phyloP scores from a whole-genome alignment of 495 filamentous ascomycete species.

The Neurospora sp. region DNA sequence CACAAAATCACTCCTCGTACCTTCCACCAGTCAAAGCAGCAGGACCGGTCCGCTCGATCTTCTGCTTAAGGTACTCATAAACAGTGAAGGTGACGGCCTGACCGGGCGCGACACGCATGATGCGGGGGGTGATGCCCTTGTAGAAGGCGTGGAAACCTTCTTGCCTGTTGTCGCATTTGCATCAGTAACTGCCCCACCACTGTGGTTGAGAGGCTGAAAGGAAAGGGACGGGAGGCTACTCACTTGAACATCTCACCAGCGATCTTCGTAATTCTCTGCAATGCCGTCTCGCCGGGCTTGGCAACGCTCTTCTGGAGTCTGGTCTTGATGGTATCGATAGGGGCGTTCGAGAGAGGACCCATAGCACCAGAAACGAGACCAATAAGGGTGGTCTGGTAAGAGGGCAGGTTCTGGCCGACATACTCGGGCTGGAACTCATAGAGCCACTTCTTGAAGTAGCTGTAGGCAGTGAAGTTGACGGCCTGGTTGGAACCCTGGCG shows the following conservation, averaged over 20 bases:
- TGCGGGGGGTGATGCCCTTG: constrained; percentile 94
- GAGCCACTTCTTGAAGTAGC: constrained; percentile 74
- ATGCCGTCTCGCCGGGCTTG: constrained; percentile 66
- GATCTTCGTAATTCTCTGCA: constrained; percentile 67
- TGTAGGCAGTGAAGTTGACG: constrained; percentile 98
- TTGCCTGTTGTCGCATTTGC: constrained; percentile 35
- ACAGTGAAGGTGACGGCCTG: constrained; percentile 98
- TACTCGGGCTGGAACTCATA: constrained; percentile 58
- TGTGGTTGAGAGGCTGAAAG: neutral
- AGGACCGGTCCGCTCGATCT: constrained; percentile 63
- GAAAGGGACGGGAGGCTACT: constrained; percentile 8
- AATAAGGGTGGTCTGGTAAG: constrained; percentile 83
- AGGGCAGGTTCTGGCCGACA: constrained; percentile 51
- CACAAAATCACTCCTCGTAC: constrained; percentile 55
- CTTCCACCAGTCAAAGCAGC: constrained; percentile 53
- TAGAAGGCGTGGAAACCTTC: constrained; percentile 93
- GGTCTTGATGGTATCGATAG: constrained; percentile 99
- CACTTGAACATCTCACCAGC: constrained; percentile 86
- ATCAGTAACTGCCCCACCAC: neutral
- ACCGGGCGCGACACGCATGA: constrained; percentile 95
- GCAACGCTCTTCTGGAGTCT: constrained; percentile 84
- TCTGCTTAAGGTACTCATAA: constrained; percentile 81
- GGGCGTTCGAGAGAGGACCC: constrained; percentile 90
- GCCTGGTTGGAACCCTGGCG: constrained; percentile 96
- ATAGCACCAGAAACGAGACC: constrained; percentile 89